Percentiles rank a stretch among this genome's conserved stretches.
These are phyloP conservation scores for Phaeophleospora eucalypticola DNA, from an alignment of 2,329 filamentous ascomycete genomes.

Conservation along the genomic window DNA sequence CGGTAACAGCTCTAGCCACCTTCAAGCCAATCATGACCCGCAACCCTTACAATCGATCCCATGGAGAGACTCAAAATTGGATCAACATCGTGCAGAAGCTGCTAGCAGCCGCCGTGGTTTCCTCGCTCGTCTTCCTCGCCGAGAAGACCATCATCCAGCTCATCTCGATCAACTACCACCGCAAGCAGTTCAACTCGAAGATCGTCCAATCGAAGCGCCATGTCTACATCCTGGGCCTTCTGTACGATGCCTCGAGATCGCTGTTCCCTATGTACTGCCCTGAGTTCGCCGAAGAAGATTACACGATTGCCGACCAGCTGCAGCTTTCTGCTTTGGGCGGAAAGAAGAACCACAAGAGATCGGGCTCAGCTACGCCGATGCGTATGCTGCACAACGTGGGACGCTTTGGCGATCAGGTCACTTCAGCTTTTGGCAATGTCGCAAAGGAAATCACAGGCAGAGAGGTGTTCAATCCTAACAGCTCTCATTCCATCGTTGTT, in stretches of 20 bases:
- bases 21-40: constrained; percentile 50
- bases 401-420: constrained; percentile 86
- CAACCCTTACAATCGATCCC: constrained; percentile 31
- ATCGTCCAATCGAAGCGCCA: constrained; percentile 91
- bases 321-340: constrained; percentile 58
- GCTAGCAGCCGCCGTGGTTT: constrained; percentile 63
- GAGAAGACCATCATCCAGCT: constrained; percentile 77
- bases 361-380: constrained; percentile 70
- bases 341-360: constrained; percentile 43
- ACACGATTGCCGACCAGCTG: constrained; percentile 75
- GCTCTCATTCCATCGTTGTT: constrained; percentile 82
- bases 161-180: constrained; percentile 80
- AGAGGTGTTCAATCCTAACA: constrained; percentile 88
- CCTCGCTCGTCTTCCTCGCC: constrained; percentile 65
- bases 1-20: constrained; percentile 55
- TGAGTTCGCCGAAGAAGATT: constrained; percentile 89
- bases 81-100: constrained; percentile 58
- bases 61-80: constrained; percentile 38
- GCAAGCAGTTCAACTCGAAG: constrained; percentile 72
- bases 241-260: constrained; percentile 84
- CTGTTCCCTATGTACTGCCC: constrained; percentile 89
- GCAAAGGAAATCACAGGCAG: constrained; percentile 94
- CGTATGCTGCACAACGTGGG: constrained; percentile 66
- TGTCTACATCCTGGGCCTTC: constrained; percentile 71
- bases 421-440: constrained; percentile 86